Evolutionary conservation across 2,329 filamentous ascomycete species (phyloP).

Genomic region (Ascochyta koolunga): DNA sequence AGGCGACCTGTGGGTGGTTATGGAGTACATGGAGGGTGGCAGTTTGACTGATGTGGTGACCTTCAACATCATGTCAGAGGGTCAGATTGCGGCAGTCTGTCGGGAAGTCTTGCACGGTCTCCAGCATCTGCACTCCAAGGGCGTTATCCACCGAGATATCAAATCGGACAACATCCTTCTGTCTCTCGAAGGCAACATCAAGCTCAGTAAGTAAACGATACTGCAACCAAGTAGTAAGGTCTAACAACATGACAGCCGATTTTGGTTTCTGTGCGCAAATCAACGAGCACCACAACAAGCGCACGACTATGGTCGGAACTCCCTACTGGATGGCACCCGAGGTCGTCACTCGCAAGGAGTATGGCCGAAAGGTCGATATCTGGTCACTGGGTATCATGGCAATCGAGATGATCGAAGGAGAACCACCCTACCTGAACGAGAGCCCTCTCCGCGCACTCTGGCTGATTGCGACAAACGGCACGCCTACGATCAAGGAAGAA

Average conservation of each 20-base stretch:
- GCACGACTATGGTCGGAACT: slow-evolving; percentile 98
- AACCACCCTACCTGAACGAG: slow-evolving; percentile 95
- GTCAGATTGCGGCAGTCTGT: slow-evolving; percentile 95
- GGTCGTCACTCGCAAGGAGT: slow-evolving; percentile 96
- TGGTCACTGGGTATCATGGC: slow-evolving; percentile 99
- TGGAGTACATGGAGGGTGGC: slow-evolving; percentile 99
- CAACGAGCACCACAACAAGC: slow-evolving; percentile 95
- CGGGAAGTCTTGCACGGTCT: slow-evolving; percentile 88
- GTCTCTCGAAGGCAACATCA: slow-evolving; percentile 93
- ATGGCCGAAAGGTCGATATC: slow-evolving; percentile 97
- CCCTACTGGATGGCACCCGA: slow-evolving; percentile 99
- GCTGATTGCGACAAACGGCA: slow-evolving; percentile 96
- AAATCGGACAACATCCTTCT: slow-evolving; percentile 98
- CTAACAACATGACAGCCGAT: slow-evolving; percentile 67
- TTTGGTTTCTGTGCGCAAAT: slow-evolving; percentile 99
- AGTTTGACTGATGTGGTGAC: slow-evolving; percentile 98
- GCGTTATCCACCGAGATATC: slow-evolving; percentile 97
- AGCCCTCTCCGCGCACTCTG: slow-evolving; percentile 91
- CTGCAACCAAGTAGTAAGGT: background rate
- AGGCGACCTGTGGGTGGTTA: slow-evolving; percentile 96
- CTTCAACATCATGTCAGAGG: slow-evolving; percentile 98
- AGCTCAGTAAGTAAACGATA: slow-evolving; percentile 74
- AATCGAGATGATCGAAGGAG: slow-evolving; percentile 99
- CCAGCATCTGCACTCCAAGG: slow-evolving; percentile 95
- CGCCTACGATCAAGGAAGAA: slow-evolving; percentile 92